Conservation (phyloP, 169 alveolate species). For the Eimeria mitis region DNA sequence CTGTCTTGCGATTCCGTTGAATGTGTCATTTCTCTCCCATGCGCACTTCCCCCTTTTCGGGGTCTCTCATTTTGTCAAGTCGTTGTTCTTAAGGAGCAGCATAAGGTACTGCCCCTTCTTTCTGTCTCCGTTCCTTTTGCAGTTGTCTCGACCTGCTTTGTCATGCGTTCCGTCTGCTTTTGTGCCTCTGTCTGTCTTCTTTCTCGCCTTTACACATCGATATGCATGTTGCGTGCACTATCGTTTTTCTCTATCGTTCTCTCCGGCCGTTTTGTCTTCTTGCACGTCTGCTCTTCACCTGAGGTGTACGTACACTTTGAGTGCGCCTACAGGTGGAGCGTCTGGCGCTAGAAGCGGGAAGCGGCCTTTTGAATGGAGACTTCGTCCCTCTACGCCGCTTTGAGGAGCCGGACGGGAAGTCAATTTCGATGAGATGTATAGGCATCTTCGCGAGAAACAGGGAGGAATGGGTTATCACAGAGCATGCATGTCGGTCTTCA, state of each 20-base stretch:
- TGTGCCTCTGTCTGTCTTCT: background rate
- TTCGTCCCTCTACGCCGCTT: conserved; percentile 34
- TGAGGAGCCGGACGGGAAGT: background rate
- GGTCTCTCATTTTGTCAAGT: background rate
- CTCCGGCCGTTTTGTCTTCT: too few relatives aligned
- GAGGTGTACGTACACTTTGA: background rate
- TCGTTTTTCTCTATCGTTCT: too few relatives aligned
- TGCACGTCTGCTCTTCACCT: background rate
- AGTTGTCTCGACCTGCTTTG: background rate
- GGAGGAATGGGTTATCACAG: conserved; percentile 92
- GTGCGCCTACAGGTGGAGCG: conserved; percentile 69
- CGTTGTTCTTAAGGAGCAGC: background rate
- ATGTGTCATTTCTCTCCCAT: background rate
- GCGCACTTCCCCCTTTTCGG: background rate
- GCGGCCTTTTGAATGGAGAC: conserved; percentile 71
- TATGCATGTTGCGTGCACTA: background rate
- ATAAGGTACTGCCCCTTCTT: background rate
- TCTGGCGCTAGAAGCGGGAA: conserved; percentile 75
- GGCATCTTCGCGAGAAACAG: conserved; percentile 92
- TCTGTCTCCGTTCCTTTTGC: background rate
- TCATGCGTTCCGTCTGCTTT: background rate
- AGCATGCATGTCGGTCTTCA: conserved; percentile 85
- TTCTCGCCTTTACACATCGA: background rate
- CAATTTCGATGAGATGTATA: conserved; percentile 77
- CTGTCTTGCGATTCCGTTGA: background rate